phyloP scores from a whole-genome alignment of 768 basidiomycete genomes.

The Boletus sp. region DNA sequence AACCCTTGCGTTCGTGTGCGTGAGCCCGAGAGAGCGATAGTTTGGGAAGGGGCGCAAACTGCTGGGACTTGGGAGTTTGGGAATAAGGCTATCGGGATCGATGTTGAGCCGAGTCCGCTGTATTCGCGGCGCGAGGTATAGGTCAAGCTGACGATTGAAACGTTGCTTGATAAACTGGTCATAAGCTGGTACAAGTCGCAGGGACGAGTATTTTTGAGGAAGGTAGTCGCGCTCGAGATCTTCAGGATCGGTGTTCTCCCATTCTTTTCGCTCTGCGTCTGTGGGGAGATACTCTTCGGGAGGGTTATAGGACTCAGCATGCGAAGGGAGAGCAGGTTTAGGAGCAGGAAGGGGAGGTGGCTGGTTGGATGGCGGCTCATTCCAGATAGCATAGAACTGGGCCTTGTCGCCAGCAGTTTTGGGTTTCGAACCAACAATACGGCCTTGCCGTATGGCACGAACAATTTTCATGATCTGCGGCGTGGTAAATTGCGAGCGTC shows the following conservation, averaged over 20 bases:
- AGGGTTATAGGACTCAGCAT: constrained; percentile 98
- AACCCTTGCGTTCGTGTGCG: constrained; percentile 64
- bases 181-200: constrained; percentile 92
- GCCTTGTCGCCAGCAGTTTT: constrained; percentile 61
- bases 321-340: constrained; percentile 81
- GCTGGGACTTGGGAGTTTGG: constrained; percentile 89
- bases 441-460: constrained; percentile 93
- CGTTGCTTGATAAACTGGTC: constrained; percentile 89
- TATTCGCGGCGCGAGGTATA: constrained; percentile 93
- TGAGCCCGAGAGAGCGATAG: constrained; percentile 69
- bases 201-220: constrained; percentile 77
- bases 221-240: constrained; percentile 89
- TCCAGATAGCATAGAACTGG: constrained; percentile 88
- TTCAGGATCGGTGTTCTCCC: constrained; percentile 81
- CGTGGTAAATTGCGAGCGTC: constrained; percentile 1
- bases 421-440: constrained; percentile 88
- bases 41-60: constrained; percentile 94
- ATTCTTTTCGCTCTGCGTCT: constrained; percentile 73
- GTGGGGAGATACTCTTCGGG: constrained; percentile 94
- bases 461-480: constrained; percentile 97
- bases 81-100: constrained; percentile 86
- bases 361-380: constrained; percentile 66
- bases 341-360: constrained; percentile 91
- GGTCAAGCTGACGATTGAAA: constrained; percentile 89
- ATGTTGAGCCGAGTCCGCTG: constrained; percentile 86